These are phyloP conservation scores for Hericium rajendrae DNA, from an alignment of 768 basidiomycete species.

Conservation along the genomic window DNA sequence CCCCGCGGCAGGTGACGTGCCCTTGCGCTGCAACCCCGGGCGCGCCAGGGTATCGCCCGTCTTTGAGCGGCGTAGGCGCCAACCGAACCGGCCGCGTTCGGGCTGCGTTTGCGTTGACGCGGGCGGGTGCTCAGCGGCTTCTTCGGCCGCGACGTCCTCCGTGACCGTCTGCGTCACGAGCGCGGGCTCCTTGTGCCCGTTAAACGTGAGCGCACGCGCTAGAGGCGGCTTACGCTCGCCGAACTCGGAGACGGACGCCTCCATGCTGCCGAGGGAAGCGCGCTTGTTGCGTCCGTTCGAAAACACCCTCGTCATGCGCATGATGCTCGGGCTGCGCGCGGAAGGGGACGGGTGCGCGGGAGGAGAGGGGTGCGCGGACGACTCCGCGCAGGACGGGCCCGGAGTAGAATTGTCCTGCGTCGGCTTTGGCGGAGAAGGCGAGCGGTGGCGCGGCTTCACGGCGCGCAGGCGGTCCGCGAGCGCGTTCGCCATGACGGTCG, in stretches of 20 bases:
- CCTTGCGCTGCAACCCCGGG: neutral
- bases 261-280: neutral
- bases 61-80: neutral
- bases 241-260: neutral
- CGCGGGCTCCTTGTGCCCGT: neutral
- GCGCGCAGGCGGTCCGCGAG: neutral
- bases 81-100: neutral
- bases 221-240: neutral
- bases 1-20: neutral
- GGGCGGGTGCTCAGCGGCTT: neutral
- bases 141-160: neutral
- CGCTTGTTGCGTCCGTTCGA: constrained; percentile 1
- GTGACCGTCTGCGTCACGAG: neutral
- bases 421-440: no score
- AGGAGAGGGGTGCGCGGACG: constrained; percentile 8
- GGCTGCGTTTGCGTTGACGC: neutral
- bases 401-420: no score
- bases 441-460: no score
- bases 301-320: neutral
- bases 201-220: neutral
- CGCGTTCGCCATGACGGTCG: neutral
- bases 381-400: neutral
- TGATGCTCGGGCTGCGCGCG: neutral
- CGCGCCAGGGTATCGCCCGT: neutral
- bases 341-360: constrained; percentile 5